Percentiles rank a stretch among this genome's conserved stretches.
Conservation (phyloP, 2,329 filamentous ascomycete species). For the Cladobotryum mycophilum region DNA sequence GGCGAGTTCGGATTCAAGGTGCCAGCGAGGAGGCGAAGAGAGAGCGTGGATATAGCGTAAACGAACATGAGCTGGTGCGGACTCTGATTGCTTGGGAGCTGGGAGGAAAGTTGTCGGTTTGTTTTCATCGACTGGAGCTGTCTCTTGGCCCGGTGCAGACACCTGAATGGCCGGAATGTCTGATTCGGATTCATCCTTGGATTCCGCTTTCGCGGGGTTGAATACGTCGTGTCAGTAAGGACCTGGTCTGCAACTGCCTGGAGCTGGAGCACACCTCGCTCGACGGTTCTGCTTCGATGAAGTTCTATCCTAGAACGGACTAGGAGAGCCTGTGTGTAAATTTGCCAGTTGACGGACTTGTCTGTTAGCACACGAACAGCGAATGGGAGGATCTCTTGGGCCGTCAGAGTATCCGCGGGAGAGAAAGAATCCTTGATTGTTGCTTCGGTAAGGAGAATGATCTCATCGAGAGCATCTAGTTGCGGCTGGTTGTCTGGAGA, state of each 20-base stretch:
- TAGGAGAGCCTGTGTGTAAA: constrained; percentile 89
- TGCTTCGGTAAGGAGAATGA: constrained; percentile 79
- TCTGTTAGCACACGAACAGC: constrained; percentile 82
- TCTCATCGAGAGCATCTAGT: constrained; percentile 77
- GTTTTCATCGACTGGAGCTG: constrained; percentile 14
- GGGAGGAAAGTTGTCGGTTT: constrained; percentile 76
- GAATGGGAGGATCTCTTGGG: constrained; percentile 91
- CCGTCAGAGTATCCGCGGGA: constrained; percentile 74
- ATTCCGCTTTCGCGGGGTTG: constrained; percentile 22
- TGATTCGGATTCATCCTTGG: constrained; percentile 16
- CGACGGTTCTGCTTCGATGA: constrained; percentile 78
- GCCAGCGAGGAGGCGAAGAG: constrained; percentile 81
- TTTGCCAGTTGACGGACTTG: constrained; percentile 93
- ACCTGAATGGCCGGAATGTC: constrained; percentile 42
- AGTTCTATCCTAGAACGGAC: constrained; percentile 87
- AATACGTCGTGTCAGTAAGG: constrained; percentile 67
- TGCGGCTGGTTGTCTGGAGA: constrained; percentile 77
- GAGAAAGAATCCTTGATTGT: constrained; percentile 85
- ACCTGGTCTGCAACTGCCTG: constrained; percentile 95
- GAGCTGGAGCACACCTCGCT: constrained; percentile 83
- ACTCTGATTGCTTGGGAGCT: constrained; percentile 65
- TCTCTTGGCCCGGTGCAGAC: constrained; percentile 29
- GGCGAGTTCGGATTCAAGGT: constrained; percentile 87
- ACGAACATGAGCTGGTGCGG: constrained; percentile 69
- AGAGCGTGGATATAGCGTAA: constrained; percentile 80